Percentiles rank a stretch among this genome's conserved stretches.
phyloP scores from a whole-genome alignment of 2,329 filamentous ascomycete species.

The Coccinonectria pachysandricola region DNA sequence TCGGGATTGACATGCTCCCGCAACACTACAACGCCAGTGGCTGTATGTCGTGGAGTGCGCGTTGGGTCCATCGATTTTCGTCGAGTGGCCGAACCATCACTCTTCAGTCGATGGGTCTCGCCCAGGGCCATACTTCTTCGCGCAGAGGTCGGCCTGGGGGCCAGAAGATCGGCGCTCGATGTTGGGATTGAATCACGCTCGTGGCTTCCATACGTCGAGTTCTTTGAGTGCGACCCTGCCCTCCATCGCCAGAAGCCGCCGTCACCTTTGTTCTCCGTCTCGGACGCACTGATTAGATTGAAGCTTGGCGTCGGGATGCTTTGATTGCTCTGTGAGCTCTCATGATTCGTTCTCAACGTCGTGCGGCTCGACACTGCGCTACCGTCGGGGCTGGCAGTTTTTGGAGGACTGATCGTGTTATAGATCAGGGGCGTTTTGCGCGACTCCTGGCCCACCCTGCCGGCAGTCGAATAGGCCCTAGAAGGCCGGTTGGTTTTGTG shows the following conservation, averaged over 20 bases:
- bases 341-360: constrained; percentile 15
- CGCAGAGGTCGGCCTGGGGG: constrained; percentile 23
- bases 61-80: constrained; percentile 23
- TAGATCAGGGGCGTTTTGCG: too few species aligned
- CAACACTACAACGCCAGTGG: too few species aligned
- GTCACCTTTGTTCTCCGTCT: constrained; percentile 28
- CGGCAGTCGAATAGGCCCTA: too few species aligned
- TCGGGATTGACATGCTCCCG: constrained; percentile 9
- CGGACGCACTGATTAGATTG: constrained; percentile 30
- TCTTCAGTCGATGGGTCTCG: constrained; percentile 18
- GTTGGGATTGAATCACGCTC: too few species aligned
- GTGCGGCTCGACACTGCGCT: constrained; percentile 19
- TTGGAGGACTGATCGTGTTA: too few species aligned
- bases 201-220: constrained; percentile 25
- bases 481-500: constrained; percentile 31
- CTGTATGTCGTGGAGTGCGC: too few species aligned
- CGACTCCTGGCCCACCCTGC: constrained; percentile 37
- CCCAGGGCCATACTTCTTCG: constrained; percentile 21
- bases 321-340: constrained; percentile 15
- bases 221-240: too few species aligned
- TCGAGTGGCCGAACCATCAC: constrained; percentile 17
- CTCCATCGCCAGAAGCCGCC: constrained; percentile 48
- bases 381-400: constrained; percentile 30
- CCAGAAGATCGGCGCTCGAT: too few species aligned
- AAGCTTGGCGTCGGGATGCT: constrained; percentile 47